Base-by-base conservation (phyloP, 176 grass and related monocot genomes). In the Alopecurus myosuroides region DNA sequence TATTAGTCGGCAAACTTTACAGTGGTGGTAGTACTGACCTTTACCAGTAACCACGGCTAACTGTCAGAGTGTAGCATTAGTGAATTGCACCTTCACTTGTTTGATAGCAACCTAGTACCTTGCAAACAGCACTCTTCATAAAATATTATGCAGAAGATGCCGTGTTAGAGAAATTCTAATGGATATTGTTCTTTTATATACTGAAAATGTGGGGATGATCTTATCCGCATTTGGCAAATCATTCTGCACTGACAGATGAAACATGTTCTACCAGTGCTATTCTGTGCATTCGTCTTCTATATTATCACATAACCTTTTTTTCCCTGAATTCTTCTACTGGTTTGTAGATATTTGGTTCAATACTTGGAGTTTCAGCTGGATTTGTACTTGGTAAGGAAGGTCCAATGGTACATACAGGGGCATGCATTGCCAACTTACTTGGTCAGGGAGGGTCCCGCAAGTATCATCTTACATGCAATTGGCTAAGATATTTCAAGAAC, bases 361-460 rank as follows among this genome's bases (percentile, higher is more conserved):
- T 97, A 85, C 85, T 88, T 63, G 92, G 88, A 50, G 95, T 97
- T 52, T 94, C 95, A 35, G 92, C 92, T 87, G 95, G 95, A 78
- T 92, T 97, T 85, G 88, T 91, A 41, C 64, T 97, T 23, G 95
- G 95, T 31, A 97, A 97, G 77, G 95, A 97, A 78, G 95, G 95
- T n/a, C 95, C 95, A 31, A 92, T 97, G 95, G 95, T 97, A 57
- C 95, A 97, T 79, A 97, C 90, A 20, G 95, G 92, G 7, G 90
- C 95, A 4, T 97, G 95, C 9, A 94, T 97, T 77, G 95, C 95
- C 29, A 97, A 97, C 81, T 64, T 97, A 39, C 88, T 97, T 56
- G 92, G 95, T 64, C 95, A 97, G 82, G 95, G 95, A 41, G 95
- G 95, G 17, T 94, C 95, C 34, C 90, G 86, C 88, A 94, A 94